A percentile compares a stretch with the other conserved stretches of the same genome.
Evolutionary conservation across 306 rosid species (phyloP).

Genomic region (Vicia villosa): DNA sequence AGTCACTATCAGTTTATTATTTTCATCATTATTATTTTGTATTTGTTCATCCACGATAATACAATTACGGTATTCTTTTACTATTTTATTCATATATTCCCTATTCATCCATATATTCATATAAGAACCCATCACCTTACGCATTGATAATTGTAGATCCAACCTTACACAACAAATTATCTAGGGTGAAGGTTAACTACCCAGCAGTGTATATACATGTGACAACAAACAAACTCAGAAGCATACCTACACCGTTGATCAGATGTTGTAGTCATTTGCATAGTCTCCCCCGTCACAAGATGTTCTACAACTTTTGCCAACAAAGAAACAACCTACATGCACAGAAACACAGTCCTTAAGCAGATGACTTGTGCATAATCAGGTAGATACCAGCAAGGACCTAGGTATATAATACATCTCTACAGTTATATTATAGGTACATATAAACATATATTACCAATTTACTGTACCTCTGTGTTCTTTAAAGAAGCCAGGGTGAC

Average conservation of each 20-base stretch:
- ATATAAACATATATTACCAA: slow-evolving; percentile 17
- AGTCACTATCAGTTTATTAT: no score
- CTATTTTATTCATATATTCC: no score
- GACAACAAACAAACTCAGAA: slow-evolving; percentile 36
- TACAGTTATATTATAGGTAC: neutral
- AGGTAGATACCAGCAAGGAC: slow-evolving; percentile 20
- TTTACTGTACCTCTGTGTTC: slow-evolving; percentile 74
- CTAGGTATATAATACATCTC: slow-evolving; percentile 19
- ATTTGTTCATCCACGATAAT: no score
- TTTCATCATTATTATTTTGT: no score
- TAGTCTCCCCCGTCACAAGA: slow-evolving; percentile 96
- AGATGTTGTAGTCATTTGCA: slow-evolving; percentile 88
- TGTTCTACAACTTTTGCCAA: slow-evolving; percentile 81
- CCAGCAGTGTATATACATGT: slow-evolving; percentile 1
- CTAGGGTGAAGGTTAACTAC: slow-evolving; percentile 18
- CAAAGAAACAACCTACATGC: slow-evolving; percentile 73
- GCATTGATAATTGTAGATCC: neutral
- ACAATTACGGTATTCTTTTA: no score
- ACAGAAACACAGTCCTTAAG: slow-evolving; percentile 33
- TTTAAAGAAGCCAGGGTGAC: slow-evolving; percentile 88
- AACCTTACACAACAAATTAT: neutral
- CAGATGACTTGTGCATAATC: slow-evolving; percentile 16
- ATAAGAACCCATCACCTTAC: no score
- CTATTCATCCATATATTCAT: no score
- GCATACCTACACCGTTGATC: slow-evolving; percentile 88